Percentiles rank a stretch among this genome's conserved stretches.
Evolutionary conservation across 371 early-diverging fungal species (phyloP).

Genomic region (Mortierella polycephala): DNA sequence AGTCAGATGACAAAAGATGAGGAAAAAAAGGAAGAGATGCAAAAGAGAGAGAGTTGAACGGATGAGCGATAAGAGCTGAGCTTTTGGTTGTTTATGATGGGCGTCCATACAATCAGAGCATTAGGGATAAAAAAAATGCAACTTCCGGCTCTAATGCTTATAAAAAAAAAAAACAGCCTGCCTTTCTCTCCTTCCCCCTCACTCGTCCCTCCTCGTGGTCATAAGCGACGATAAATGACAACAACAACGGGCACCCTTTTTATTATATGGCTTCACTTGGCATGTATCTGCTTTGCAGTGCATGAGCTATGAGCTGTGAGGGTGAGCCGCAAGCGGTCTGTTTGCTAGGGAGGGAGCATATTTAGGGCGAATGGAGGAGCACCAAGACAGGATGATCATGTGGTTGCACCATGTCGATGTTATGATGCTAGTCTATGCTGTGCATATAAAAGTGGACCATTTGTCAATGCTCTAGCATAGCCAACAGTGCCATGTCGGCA

Average conservation of each 20-base stretch:
- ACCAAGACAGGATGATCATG: background rate
- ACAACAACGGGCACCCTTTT: background rate
- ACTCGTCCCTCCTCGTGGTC: background rate
- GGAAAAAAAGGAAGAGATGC: background rate
- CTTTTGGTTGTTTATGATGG: background rate
- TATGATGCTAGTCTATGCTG: background rate
- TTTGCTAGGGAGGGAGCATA: too few relatives aligned
- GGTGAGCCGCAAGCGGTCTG: too few relatives aligned
- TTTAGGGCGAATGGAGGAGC: too few relatives aligned
- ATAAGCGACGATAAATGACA: background rate
- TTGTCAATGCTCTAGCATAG: background rate
- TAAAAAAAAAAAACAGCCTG: too few relatives aligned
- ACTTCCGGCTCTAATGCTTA: too few relatives aligned
- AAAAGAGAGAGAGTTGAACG: background rate
- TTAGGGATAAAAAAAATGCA: background rate
- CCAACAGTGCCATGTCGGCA: too few relatives aligned
- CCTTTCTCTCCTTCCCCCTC: too few relatives aligned
- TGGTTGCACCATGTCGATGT: background rate
- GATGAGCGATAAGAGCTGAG: constrained; percentile 4
- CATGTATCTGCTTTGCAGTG: background rate
- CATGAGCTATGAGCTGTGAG: background rate
- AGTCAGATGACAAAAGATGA: background rate
- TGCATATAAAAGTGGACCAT: background rate
- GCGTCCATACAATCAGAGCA: background rate
- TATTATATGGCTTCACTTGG: background rate